Base-by-base conservation (phyloP, 345 rosid species). In the Anastatica hierochuntica region DNA sequence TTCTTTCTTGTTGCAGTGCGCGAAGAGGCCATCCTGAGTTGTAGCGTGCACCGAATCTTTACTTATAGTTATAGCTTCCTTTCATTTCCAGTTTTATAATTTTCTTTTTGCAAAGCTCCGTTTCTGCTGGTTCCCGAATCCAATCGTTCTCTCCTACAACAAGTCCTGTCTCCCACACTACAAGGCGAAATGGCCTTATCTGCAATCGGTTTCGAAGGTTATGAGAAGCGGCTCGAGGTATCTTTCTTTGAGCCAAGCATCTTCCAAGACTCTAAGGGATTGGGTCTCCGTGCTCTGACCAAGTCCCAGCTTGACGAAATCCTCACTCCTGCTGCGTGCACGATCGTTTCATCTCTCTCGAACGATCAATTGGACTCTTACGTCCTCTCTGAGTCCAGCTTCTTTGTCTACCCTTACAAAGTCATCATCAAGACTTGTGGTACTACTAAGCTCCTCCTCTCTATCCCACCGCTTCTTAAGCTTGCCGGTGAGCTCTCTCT, bases 131-230 rank as follows among this genome's bases (percentile, higher is more conserved):
- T 58, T 69, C 73, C 67, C 48, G 58, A 48, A 27, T 34, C 65
- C 65, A 40, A 63, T 63, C 74, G 64, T 70, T 64, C 59, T 53
- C 53, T 70, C 71, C 74, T 56, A 67, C 67, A 33, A 12, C 48
- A 1, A n/a, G n/a, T 67, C 43, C 13, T 33, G 54, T 43, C 30
- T 40, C 51, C 63, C 39, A 16, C 46, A 64, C 44, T 20, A 30
- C 60, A 44, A 78, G 66, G 30, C 68, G 69, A 56, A 33, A 79
- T 92, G 95, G 85, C 80, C 49, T 39, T 73, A 50, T 88, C 95
- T 30, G 86, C 94, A 58, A 92, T 92, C 51, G 97, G 99, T 49
- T 92, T 88, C 30, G 99, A 92, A 75, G 99, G 99, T 53, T 92
- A 69, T 40, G 99, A 92, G 69, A 92, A 92, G 73, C 76, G 99